These are phyloP conservation scores for Flaveria bidentis DNA, from an alignment of 129 eudicot species.

Conservation along the genomic window DNA sequence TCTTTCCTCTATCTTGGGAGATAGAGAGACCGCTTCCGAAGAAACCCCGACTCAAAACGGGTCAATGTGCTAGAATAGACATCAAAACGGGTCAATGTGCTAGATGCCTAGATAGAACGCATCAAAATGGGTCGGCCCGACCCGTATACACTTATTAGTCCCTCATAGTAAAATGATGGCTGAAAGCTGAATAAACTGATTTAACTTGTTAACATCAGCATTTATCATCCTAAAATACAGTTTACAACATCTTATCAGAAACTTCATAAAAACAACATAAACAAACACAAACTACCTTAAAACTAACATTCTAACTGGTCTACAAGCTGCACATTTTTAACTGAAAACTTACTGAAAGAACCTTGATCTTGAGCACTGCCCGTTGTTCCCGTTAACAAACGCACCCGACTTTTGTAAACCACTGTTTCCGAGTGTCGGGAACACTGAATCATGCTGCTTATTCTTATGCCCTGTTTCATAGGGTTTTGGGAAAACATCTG, in stretches of 20 bases:
- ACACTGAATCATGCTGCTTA: conserved; percentile 27
- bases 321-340: conserved; percentile 41
- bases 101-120: not conserved
- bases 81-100: not conserved
- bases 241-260: conserved; percentile 19
- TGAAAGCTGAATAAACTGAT: not conserved
- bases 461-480: conserved; percentile 22
- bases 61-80: not conserved
- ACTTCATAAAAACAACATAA: not conserved
- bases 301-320: conserved; percentile 32
- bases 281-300: conserved; percentile 1
- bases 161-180: not conserved
- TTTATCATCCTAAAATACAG: conserved; percentile 34
- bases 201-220: not conserved
- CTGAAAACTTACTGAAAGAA: conserved; percentile 27
- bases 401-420: conserved; percentile 30
- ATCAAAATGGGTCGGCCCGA: not conserved
- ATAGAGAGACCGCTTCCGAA: too few species aligned
- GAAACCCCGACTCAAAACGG: too few species aligned
- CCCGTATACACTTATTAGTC: not conserved
- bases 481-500: conserved; percentile 32
- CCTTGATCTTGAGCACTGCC: conserved; percentile 39
- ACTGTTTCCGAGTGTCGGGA: conserved; percentile 19
- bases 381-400: conserved; percentile 29
- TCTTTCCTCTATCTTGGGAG: too few species aligned